These are phyloP conservation scores for Xylariaceae sp. DNA, from an alignment of 2,329 filamentous ascomycete genomes.

Conservation along the genomic window DNA sequence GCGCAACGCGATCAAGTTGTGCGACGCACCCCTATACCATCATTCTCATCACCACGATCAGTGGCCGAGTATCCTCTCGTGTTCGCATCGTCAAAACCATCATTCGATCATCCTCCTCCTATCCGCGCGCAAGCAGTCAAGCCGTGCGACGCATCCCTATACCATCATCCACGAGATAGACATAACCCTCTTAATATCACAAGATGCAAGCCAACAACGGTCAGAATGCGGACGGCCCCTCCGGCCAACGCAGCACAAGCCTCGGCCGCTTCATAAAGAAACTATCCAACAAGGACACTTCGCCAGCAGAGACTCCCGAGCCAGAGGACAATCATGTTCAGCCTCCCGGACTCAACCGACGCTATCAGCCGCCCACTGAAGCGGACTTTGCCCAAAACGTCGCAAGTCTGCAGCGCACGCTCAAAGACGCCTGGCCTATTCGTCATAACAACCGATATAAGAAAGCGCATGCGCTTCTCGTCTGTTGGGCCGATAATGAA, in stretches of 20 bases:
- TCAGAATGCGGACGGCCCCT: not conserved
- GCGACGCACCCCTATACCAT: no score
- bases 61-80: no score
- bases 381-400: slow-evolving; percentile 8
- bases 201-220: slow-evolving; percentile 4
- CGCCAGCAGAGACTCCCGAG: not conserved
- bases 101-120: no score
- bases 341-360: not conserved
- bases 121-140: no score
- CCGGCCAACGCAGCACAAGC: not conserved
- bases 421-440: slow-evolving; percentile 8
- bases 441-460: slow-evolving; percentile 15
- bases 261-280: slow-evolving; percentile 10
- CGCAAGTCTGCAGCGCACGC: not conserved
- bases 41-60: no score
- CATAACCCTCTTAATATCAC: not conserved
- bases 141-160: no score
- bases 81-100: no score
- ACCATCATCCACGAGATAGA: no score
- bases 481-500: slow-evolving; percentile 14
- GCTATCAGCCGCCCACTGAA: not conserved
- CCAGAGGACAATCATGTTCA: not conserved
- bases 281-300: not conserved
- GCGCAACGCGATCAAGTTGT: no score
- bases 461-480: slow-evolving; percentile 10